Percentiles rank a stretch among this genome's conserved stretches.
Conservation (phyloP, 305 asterid species). For the Nicotiana rustica region DNA sequence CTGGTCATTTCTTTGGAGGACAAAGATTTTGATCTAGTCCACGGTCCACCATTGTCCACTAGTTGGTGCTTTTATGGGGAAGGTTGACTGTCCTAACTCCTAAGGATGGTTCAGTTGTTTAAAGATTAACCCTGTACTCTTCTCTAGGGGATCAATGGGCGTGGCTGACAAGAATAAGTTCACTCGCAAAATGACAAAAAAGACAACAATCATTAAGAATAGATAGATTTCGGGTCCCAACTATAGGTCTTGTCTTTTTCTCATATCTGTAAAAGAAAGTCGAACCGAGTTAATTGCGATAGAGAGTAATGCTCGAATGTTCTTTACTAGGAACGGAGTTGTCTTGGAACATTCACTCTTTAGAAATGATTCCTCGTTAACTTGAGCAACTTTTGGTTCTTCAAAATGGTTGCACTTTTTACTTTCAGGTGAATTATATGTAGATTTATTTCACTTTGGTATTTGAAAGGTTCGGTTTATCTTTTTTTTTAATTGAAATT, state of each 20-base stretch:
- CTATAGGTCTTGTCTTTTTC: background rate
- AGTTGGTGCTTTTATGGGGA: constrained; percentile 15
- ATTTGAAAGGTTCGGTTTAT: background rate
- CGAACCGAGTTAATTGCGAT: background rate
- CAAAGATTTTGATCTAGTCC: background rate
- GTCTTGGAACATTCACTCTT: constrained; percentile 21
- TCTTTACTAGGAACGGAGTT: constrained; percentile 5
- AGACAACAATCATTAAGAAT: constrained; percentile 9
- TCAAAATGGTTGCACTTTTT: background rate
- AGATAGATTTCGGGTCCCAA: background rate
- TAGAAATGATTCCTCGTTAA: background rate
- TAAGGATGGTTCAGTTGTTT: background rate
- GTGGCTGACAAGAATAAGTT: background rate
- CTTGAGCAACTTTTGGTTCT: constrained; percentile 19
- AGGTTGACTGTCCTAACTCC: background rate
- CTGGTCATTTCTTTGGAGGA: constrained; percentile 32
- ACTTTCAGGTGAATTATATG: background rate
- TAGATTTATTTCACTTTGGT: background rate
- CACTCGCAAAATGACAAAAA: background rate
- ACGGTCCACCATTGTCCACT: background rate
- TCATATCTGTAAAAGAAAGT: background rate
- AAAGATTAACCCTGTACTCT: background rate
- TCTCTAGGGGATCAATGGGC: background rate
- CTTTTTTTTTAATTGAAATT: background rate
- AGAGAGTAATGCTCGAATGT: constrained; percentile 13